Conservation (phyloP, 169 alveolate species). For the Babesia ovata region DNA sequence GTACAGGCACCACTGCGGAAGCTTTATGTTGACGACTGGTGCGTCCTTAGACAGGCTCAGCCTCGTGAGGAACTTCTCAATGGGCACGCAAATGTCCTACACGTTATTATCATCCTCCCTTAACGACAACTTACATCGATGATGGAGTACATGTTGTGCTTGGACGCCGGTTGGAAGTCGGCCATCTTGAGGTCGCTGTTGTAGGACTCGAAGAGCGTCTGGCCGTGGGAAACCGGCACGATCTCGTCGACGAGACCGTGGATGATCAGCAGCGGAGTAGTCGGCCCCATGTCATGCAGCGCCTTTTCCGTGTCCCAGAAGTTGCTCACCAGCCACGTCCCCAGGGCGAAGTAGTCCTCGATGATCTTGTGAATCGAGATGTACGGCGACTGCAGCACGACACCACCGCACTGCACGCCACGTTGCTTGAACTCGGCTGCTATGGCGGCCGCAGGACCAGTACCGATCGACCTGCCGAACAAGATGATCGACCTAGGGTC, state of each 20-base stretch:
- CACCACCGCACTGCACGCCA: slow-evolving; percentile 79
- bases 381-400: slow-evolving; percentile 84
- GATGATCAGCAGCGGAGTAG: slow-evolving; percentile 77
- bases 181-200: slow-evolving; percentile 71
- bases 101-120: not conserved
- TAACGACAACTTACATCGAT: slow-evolving; percentile 57
- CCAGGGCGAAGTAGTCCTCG: slow-evolving; percentile 75
- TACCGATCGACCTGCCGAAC: slow-evolving; percentile 86
- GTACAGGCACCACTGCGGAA: slow-evolving; percentile 67
- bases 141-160: slow-evolving; percentile 75
- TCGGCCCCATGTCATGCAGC: slow-evolving; percentile 54
- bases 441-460: slow-evolving; percentile 84
- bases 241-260: slow-evolving; percentile 84
- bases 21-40: slow-evolving; percentile 23
- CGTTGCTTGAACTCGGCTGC: slow-evolving; percentile 72
- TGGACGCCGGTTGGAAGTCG: slow-evolving; percentile 70
- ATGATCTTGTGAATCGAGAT: slow-evolving; percentile 79
- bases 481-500: slow-evolving; percentile 72
- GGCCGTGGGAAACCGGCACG: slow-evolving; percentile 79
- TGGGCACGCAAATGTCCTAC: slow-evolving; percentile 58
- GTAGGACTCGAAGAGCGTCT: slow-evolving; percentile 73
- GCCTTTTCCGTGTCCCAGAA: slow-evolving; percentile 75
- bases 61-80: slow-evolving; percentile 37
- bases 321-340: slow-evolving; percentile 71
- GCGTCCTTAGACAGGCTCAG: slow-evolving; percentile 29